These are phyloP conservation scores for Penicillium hesseltinei DNA, from an alignment of 2,329 filamentous ascomycete species.

Conservation along the genomic window DNA sequence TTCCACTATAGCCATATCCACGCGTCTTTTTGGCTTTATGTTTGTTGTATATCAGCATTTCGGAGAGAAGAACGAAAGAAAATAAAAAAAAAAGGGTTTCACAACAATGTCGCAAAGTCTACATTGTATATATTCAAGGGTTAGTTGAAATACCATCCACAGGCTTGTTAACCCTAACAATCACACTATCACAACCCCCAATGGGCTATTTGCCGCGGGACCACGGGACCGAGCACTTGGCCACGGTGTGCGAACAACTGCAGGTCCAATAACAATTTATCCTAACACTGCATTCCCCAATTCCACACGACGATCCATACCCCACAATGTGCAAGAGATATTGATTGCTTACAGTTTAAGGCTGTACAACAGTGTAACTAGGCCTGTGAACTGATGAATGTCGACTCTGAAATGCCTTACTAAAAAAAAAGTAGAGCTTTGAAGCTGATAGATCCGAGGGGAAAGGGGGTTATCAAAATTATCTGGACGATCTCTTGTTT, in stretches of 20 bases:
- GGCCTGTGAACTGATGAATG: background rate
- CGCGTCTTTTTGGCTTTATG: background rate
- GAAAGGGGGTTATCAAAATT: constrained; percentile 14
- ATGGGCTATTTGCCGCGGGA: constrained; percentile 12
- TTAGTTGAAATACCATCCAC: background rate
- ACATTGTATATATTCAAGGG: background rate
- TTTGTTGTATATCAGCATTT: background rate
- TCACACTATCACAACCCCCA: background rate
- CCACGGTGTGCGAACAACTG: constrained; percentile 2
- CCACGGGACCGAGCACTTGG: constrained; percentile 12
- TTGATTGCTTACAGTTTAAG: background rate
- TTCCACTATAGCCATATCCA: constrained; percentile 3
- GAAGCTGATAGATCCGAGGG: background rate
- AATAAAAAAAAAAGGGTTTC: background rate
- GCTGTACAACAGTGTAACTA: background rate
- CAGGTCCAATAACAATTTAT: constrained; percentile 16
- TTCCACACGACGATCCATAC: constrained; percentile 23
- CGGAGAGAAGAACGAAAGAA: background rate
- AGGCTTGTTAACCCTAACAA: background rate
- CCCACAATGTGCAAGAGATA: constrained; percentile 17
- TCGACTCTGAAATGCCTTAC: background rate
- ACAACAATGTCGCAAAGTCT: background rate
- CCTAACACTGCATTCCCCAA: constrained; percentile 12
- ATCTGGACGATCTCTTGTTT: constrained; percentile 15
- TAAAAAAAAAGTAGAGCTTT: background rate